Evolutionary conservation across 345 rosid species (phyloP).

Genomic region (Eucalyptus sp.): DNA sequence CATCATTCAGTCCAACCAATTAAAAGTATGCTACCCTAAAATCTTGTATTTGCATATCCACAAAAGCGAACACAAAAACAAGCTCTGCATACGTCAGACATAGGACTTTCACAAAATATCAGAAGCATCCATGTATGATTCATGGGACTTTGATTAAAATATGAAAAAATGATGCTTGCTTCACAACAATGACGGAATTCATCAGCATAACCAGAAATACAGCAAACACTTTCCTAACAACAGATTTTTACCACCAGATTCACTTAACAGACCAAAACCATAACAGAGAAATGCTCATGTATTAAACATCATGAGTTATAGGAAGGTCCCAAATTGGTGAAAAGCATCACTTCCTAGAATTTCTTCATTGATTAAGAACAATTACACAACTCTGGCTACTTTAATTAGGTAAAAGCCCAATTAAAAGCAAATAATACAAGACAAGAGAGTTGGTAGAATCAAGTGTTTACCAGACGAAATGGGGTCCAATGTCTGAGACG

Average conservation of each 20-base stretch:
- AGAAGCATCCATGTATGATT: not conserved
- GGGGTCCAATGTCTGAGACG: constrained; percentile 70
- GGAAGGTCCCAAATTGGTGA: not conserved
- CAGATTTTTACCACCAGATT: not conserved
- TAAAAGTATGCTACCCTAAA: not conserved
- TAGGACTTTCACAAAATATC: not conserved
- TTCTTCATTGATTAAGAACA: not conserved
- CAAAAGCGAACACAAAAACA: not conserved
- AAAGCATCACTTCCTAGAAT: not conserved
- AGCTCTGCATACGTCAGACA: not conserved
- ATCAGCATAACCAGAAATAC: not conserved
- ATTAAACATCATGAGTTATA: not conserved
- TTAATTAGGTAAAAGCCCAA: not conserved
- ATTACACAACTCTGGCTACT: not conserved
- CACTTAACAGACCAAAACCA: not conserved
- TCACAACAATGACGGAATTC: not conserved
- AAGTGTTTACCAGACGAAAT: constrained; percentile 55
- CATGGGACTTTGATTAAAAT: not conserved
- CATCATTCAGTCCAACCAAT: not conserved
- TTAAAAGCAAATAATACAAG: not conserved
- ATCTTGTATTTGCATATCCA: not conserved
- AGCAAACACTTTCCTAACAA: not conserved
- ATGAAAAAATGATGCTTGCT: not conserved
- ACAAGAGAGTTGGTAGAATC: not conserved
- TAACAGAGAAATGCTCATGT: not conserved